These are phyloP conservation scores for Camelina laxa DNA, from an alignment of 345 rosid species.

Conservation along the genomic window DNA sequence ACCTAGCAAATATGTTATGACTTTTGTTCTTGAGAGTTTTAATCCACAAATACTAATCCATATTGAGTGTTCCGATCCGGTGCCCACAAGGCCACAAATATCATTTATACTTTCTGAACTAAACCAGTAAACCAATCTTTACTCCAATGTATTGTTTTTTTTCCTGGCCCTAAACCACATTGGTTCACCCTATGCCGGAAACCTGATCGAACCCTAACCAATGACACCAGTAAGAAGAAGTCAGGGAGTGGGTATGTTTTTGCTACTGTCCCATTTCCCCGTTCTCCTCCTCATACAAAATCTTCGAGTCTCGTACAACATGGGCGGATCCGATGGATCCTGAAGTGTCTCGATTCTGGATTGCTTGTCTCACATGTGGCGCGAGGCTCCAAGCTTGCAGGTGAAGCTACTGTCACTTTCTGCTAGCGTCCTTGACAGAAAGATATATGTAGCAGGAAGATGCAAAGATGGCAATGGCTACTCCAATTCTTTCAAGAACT, in stretches of 20 bases:
- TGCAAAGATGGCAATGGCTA: neutral
- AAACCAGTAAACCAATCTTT: too few species aligned
- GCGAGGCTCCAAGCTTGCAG: neutral
- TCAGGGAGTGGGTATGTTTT: neutral
- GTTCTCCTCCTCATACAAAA: neutral
- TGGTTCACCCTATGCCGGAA: neutral
- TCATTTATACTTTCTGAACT: too few species aligned
- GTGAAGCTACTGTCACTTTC: neutral
- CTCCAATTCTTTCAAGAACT: neutral
- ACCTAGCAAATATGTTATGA: too few species aligned
- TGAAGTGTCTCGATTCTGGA: neutral
- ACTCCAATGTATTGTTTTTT: too few species aligned
- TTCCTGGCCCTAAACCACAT: neutral
- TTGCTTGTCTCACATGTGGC: neutral
- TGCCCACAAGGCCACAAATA: too few species aligned
- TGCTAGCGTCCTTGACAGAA: neutral
- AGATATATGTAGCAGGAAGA: neutral
- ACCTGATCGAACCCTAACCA: neutral
- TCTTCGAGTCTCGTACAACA: neutral
- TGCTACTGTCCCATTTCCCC: neutral
- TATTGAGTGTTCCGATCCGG: too few species aligned
- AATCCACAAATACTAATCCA: too few species aligned
- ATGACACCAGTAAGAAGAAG: neutral
- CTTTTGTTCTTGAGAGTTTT: too few species aligned
- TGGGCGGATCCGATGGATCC: neutral